Evolutionary conservation across 768 basidiomycete genomes (phyloP), one percentile per base, ranked within the genome.

Genomic region (Russula compacta): DNA sequence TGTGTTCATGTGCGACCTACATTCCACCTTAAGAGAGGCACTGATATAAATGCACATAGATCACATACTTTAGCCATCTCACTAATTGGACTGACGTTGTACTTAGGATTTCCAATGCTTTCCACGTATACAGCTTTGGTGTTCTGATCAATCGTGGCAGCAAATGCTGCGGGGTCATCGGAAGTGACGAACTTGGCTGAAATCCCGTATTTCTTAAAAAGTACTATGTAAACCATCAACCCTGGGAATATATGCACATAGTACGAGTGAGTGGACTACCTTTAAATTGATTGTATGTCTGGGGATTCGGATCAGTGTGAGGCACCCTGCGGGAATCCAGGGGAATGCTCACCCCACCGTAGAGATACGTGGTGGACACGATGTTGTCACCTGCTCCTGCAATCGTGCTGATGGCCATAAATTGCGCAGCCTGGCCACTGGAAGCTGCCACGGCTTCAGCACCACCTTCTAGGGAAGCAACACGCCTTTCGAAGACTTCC

Each of bases 91-190:
- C 77, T 76, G 57, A 92, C 77, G 57, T 78, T 76, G 68, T 83
- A 89, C 67, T 84, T 85, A 0, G 89, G 88, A 69, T 92, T 92
- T n/a, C 84, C 85, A 48, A 92, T 88, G 58, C 76, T 83, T 73
- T 91, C 89, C 7, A 90, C 77, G 69, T 79, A 89, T 52, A 90
- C 79, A 0, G 83, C 88, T 67, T 86, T 90, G 10, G 90, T 92
- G 36, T 84, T 83, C 14, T 83, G 82, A 65, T 92, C 87, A 65
- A 92, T 89, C 6, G 81, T 86, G 3, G 79, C 79, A 0, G 73
- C 80, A 67, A 88, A 87, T 0, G 75, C 82, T 40, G 76, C 79
- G 0, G 87, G 82, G 39, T 79, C 75, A 38, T 76, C 73, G 9
- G 78, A 78, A 0, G 76, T 71, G 58, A 91, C 82, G 68, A 85